These are phyloP conservation scores for Backusella tarrabulga DNA, from an alignment of 192 early-diverging fungal species.

Conservation along the genomic window DNA sequence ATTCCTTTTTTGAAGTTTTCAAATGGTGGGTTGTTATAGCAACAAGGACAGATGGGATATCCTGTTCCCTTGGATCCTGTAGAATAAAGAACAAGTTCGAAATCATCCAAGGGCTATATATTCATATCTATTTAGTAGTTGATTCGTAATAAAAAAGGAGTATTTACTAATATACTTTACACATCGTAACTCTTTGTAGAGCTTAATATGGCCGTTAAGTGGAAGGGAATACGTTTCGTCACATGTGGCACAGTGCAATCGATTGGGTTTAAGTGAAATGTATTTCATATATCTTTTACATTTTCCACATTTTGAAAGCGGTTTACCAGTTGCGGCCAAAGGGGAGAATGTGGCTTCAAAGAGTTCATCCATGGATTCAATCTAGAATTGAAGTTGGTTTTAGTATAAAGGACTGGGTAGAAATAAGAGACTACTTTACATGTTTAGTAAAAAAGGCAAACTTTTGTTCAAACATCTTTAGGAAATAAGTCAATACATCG, in stretches of 20 bases:
- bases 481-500: slow-evolving; percentile 41
- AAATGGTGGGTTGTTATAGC: slow-evolving; percentile 57
- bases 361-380: slow-evolving; percentile 46
- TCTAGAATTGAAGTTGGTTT: slow-evolving; percentile 16
- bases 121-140: neutral
- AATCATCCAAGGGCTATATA: slow-evolving; percentile 48
- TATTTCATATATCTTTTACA: slow-evolving; percentile 53
- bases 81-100: slow-evolving; percentile 52
- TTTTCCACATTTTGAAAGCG: slow-evolving; percentile 49
- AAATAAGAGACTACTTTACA: neutral
- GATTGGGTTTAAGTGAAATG: slow-evolving; percentile 41
- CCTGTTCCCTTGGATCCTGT: slow-evolving; percentile 59
- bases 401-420: neutral
- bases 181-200: slow-evolving; percentile 39
- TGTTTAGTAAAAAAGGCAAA: slow-evolving; percentile 43
- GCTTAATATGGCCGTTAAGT: slow-evolving; percentile 47
- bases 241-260: slow-evolving; percentile 49
- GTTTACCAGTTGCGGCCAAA: slow-evolving; percentile 42
- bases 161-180: slow-evolving; percentile 20
- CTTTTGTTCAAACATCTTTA: slow-evolving; percentile 42
- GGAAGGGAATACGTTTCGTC: slow-evolving; percentile 53
- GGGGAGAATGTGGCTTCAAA: slow-evolving; percentile 58
- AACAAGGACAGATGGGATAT: slow-evolving; percentile 49
- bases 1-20: slow-evolving; percentile 46
- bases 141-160: neutral